Percentiles rank a stretch among this genome's conserved stretches.
phyloP scores from a whole-genome alignment of 305 asterid genomes.

The Solanum aculeatissimum region DNA sequence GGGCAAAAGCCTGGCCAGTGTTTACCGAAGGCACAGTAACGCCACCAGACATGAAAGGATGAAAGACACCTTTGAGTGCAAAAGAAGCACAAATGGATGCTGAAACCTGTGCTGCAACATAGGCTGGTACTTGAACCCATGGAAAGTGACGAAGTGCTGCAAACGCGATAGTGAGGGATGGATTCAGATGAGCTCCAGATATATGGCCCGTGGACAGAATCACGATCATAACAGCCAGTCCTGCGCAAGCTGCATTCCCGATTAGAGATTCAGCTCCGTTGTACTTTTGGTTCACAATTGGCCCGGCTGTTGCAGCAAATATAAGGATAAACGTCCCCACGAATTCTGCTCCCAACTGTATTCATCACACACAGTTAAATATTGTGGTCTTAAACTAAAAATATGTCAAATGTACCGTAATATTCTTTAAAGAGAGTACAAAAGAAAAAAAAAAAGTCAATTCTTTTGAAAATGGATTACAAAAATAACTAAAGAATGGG shows the following conservation, averaged over 20 bases:
- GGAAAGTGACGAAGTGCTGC: conserved; percentile 94
- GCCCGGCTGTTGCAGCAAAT: conserved; percentile 81
- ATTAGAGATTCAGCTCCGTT: conserved; percentile 55
- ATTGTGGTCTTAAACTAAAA: not conserved
- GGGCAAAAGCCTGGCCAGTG: conserved; percentile 83
- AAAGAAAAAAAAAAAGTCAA: not conserved
- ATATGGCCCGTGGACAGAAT: conserved; percentile 87
- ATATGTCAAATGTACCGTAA: not conserved
- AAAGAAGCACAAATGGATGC: conserved; percentile 89
- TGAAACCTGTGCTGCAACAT: conserved; percentile 75
- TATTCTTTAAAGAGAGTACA: not conserved
- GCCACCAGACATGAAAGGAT: conserved; percentile 76
- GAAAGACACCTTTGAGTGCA: conserved; percentile 75
- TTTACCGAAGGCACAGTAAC: conserved; percentile 75
- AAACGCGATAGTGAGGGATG: conserved; percentile 77
- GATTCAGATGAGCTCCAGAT: conserved; percentile 94
- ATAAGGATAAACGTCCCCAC: conserved; percentile 92
- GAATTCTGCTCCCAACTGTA: conserved; percentile 90
- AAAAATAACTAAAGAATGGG: not conserved
- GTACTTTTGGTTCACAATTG: conserved; percentile 88
- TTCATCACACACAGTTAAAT: not conserved
- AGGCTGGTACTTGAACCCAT: conserved; percentile 82
- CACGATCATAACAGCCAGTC: conserved; percentile 85
- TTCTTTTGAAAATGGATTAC: not conserved
- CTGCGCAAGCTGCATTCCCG: conserved; percentile 84